A percentile compares a stretch with the other conserved stretches of the same genome.
Evolutionary conservation across 192 early-diverging fungal genomes (phyloP).

Genomic region (Lunasporangiospora selenospora): DNA sequence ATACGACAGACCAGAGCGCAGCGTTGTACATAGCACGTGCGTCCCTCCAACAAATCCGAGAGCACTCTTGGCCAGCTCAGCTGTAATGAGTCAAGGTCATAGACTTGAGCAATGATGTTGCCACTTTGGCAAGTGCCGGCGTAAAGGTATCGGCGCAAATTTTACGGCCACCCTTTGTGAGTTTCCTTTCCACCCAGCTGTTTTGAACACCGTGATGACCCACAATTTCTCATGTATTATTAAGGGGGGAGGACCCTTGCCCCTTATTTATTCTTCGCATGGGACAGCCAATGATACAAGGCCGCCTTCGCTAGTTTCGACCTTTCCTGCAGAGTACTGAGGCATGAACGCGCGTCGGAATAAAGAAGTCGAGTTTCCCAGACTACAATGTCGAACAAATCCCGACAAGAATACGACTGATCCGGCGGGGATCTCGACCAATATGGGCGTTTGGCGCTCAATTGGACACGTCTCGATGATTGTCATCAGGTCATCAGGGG

Average conservation of each 20-base stretch:
- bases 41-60: no score
- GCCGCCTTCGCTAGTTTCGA: slow-evolving; percentile 6
- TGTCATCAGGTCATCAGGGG: no score
- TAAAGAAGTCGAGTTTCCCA: slow-evolving; percentile 21
- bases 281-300: slow-evolving; percentile 34
- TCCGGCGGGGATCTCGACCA: slow-evolving; percentile 34
- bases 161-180: no score
- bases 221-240: neutral
- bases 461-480: no score
- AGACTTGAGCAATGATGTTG: neutral
- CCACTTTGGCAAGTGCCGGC: no score
- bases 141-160: no score
- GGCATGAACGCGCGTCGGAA: slow-evolving; percentile 44
- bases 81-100: neutral
- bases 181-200: no score
- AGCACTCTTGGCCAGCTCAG: no score
- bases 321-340: slow-evolving; percentile 35
- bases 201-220: neutral
- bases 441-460: slow-evolving; percentile 9
- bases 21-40: no score
- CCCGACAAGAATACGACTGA: slow-evolving; percentile 38
- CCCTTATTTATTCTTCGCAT: slow-evolving; percentile 2
- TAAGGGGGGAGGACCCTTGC: neutral
- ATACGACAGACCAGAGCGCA: no score
- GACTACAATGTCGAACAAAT: slow-evolving; percentile 41